phyloP scores from a whole-genome alignment of 1,139 yeast genomes.

The Geotrichum phurueaensis region DNA sequence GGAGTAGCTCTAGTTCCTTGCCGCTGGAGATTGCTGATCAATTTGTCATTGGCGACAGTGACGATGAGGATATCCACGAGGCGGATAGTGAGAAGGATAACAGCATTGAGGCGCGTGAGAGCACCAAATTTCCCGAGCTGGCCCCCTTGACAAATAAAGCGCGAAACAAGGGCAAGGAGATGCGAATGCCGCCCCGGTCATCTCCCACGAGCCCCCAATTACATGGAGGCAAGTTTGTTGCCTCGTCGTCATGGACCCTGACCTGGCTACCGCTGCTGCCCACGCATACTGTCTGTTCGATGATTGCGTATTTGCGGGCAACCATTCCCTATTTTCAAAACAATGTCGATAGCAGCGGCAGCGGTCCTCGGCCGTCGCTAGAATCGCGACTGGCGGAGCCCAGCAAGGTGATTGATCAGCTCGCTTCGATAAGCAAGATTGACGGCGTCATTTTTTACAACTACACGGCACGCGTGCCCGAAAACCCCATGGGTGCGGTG shows the following conservation, averaged over 20 bases:
- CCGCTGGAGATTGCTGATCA: not conserved
- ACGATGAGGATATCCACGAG: slow-evolving; percentile 30
- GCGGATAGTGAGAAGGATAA: not conserved
- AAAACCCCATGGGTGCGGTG: not conserved
- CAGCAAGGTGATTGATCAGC: slow-evolving; percentile 26
- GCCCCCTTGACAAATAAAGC: not conserved
- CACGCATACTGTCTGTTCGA: slow-evolving; percentile 16
- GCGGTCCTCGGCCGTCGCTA: slow-evolving; percentile 2
- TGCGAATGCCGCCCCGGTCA: not conserved
- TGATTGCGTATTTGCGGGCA: slow-evolving; percentile 11
- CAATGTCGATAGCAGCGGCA: not conserved
- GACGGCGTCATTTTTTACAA: slow-evolving; percentile 21
- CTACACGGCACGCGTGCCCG: not conserved
- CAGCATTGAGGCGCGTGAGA: slow-evolving; percentile 13
- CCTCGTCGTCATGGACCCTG: slow-evolving; percentile 12
- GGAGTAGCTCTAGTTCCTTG: not conserved
- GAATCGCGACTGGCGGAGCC: slow-evolving; percentile 23
- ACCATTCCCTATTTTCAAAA: slow-evolving; percentile 15
- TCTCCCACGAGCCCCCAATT: not conserved
- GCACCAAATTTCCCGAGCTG: slow-evolving; percentile 11
- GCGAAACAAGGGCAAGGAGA: slow-evolving; percentile 15
- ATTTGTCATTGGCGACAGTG: slow-evolving; percentile 21
- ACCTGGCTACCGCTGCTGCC: slow-evolving; percentile 21
- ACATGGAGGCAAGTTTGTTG: slow-evolving; percentile 6
- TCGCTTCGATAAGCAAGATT: slow-evolving; percentile 21